phyloP scores from a whole-genome alignment of 257 asterid genomes.

The Parsonsia alboflavescens region DNA sequence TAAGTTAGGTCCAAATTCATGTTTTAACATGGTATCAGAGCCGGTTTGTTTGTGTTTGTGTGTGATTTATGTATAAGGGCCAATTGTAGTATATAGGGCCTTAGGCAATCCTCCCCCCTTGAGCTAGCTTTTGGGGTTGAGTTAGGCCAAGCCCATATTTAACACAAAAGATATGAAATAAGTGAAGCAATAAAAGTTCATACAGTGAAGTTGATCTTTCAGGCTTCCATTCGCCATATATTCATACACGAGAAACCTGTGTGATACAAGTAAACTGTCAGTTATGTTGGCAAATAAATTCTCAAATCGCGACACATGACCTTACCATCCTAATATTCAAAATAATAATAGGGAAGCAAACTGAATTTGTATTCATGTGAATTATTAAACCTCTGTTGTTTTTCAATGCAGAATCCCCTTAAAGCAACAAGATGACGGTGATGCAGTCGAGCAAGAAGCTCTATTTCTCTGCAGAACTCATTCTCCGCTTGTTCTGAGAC shows the following conservation, averaged over 20 bases:
- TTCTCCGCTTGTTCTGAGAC: conserved; percentile 85
- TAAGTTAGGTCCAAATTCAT: too few species aligned
- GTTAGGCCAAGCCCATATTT: too few species aligned
- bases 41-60: too few species aligned
- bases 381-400: conserved; percentile 60
- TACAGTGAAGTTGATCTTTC: conserved; percentile 88
- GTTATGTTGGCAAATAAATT: neutral
- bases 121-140: too few species aligned
- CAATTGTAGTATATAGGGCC: too few species aligned
- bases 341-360: conserved; percentile 1
- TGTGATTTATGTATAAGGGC: too few species aligned
- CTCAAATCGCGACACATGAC: neutral
- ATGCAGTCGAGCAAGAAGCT: conserved; percentile 91
- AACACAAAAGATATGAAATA: neutral
- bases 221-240: conserved; percentile 93
- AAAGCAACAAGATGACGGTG: conserved; percentile 94
- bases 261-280: conserved; percentile 12
- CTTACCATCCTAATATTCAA: conserved; percentile 1
- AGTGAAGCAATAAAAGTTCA: conserved; percentile 14
- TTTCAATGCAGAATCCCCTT: conserved; percentile 75
- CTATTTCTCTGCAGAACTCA: conserved; percentile 83
- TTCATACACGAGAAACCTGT: conserved; percentile 86
- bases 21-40: too few species aligned
- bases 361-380: neutral
- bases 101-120: too few species aligned